Conservation (phyloP, 441 rosid genomes). For the Syzygium malaccense region DNA sequence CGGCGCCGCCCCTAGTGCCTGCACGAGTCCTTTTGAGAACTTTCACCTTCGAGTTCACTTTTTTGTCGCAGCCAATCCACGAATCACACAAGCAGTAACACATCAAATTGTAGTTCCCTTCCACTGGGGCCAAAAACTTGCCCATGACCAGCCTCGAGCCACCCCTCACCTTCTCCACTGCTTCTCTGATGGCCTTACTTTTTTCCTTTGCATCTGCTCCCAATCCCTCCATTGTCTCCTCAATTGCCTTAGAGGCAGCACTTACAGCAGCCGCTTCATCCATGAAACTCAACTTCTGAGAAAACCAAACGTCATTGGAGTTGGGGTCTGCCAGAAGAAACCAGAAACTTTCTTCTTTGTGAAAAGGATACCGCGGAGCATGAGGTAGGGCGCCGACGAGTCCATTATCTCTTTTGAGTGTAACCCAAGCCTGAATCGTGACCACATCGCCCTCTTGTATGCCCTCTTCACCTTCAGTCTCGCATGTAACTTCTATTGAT, state of each 20-base stretch:
- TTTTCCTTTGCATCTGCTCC: constrained; percentile 79
- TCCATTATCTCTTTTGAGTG: constrained; percentile 74
- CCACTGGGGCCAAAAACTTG: constrained; percentile 76
- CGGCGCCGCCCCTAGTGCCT: constrained; percentile 55
- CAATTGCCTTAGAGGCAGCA: constrained; percentile 82
- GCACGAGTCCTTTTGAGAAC: constrained; percentile 82
- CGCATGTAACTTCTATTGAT: constrained; percentile 72
- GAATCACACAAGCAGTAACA: constrained; percentile 86
- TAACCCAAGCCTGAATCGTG: constrained; percentile 85
- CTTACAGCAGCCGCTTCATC: constrained; percentile 79
- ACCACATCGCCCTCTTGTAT: constrained; percentile 89
- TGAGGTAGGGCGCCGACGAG: constrained; percentile 85
- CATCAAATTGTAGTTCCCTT: constrained; percentile 80
- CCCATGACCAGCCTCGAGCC: constrained; percentile 92
- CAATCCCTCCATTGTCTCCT: constrained; percentile 88
- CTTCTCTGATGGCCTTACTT: constrained; percentile 52
- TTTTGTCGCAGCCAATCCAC: constrained; percentile 90
- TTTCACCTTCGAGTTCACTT: constrained; percentile 60
- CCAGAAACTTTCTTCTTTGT: constrained; percentile 97
- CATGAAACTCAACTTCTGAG: constrained; percentile 94
- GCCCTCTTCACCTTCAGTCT: constrained; percentile 97
- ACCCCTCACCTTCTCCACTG: constrained; percentile 67
- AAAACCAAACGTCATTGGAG: constrained; percentile 88
- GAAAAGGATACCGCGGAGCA: constrained; percentile 82
- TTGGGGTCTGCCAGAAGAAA: constrained; percentile 72